These are phyloP conservation scores for Falciphora oryzae DNA, from an alignment of 2,329 filamentous ascomycete genomes.

Conservation along the genomic window DNA sequence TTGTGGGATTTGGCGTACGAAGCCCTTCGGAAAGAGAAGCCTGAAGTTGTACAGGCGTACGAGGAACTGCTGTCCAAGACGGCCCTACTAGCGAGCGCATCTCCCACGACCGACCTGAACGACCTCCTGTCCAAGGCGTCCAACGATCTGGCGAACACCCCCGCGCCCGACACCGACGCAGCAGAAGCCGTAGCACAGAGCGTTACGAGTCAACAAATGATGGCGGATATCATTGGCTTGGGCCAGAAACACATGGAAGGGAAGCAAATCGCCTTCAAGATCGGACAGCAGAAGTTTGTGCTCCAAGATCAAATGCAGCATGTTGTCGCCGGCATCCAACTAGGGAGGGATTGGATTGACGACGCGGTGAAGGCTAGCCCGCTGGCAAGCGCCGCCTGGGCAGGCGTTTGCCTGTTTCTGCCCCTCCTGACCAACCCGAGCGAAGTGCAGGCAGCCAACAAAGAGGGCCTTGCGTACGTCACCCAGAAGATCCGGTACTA, in stretches of 20 bases:
- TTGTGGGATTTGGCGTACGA: constrained; percentile 12
- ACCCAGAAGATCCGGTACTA: constrained; percentile 12
- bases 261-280: constrained; percentile 7
- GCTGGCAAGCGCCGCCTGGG: constrained; percentile 4
- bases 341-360: constrained; percentile 9
- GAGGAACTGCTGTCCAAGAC: constrained; percentile 9
- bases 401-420: constrained; percentile 9
- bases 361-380: constrained; percentile 7
- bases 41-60: constrained; percentile 5
- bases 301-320: constrained; percentile 9
- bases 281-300: constrained; percentile 8
- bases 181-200: constrained; percentile 1
- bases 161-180: background rate
- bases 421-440: constrained; percentile 10
- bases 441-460: constrained; percentile 8
- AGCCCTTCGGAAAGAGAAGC: constrained; percentile 10
- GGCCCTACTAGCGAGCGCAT: background rate
- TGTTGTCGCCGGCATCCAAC: constrained; percentile 2
- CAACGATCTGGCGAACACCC: background rate
- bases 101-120: constrained; percentile 3
- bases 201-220: background rate
- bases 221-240: constrained; percentile 5
- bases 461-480: constrained; percentile 10
- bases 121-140: constrained; percentile 5
- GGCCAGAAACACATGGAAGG: constrained; percentile 11